A percentile compares a stretch with the other conserved stretches of the same genome.
These are phyloP conservation scores for Ophiostoma sp. DNA, from an alignment of 2,329 filamentous ascomycete genomes.

Conservation along the genomic window DNA sequence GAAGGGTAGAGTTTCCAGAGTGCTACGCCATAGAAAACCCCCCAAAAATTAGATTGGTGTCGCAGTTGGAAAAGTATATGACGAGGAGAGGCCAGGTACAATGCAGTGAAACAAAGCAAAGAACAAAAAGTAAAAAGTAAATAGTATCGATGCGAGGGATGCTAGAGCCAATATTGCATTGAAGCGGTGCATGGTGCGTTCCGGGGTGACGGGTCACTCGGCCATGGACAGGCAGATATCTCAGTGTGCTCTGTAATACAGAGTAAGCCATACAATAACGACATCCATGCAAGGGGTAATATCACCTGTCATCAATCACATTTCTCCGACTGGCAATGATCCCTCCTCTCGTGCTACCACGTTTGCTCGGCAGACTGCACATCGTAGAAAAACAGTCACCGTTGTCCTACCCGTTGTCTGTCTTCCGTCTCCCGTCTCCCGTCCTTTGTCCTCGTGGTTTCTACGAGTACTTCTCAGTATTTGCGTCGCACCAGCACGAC, in stretches of 20 bases:
- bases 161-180: neutral
- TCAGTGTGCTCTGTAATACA: too few species aligned
- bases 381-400: conserved; percentile 2
- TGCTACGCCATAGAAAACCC: neutral
- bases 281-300: conserved; percentile 4
- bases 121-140: neutral
- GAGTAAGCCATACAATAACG: neutral
- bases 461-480: neutral
- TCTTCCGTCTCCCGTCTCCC: neutral
- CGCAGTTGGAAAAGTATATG: neutral
- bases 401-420: neutral
- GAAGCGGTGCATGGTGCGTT: too few species aligned
- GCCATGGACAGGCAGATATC: too few species aligned
- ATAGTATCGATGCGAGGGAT: neutral
- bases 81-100: neutral
- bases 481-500: neutral
- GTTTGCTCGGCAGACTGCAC: neutral
- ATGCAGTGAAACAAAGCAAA: too few species aligned
- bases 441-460: neutral
- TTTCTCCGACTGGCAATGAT: conserved; percentile 3
- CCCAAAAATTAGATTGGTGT: too few species aligned
- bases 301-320: neutral
- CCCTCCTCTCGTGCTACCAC: conserved; percentile 5
- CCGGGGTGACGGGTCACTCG: too few species aligned
- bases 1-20: neutral